phyloP scores from a whole-genome alignment of 345 rosid genomes.

The Gossypium rotundifolium region DNA sequence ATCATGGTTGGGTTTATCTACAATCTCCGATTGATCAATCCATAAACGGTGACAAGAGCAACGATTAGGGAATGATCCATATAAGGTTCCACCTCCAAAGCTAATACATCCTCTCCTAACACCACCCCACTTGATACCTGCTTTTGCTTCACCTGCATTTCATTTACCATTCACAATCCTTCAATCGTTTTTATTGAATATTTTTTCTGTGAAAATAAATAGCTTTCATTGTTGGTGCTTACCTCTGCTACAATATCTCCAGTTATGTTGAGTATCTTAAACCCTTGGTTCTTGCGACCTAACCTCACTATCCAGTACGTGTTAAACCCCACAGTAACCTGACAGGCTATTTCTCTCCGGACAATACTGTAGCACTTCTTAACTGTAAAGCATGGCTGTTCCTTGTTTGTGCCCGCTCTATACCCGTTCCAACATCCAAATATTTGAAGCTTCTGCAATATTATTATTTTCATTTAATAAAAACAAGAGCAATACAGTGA shows the following conservation, averaged over 20 bases:
- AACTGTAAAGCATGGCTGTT: constrained; percentile 33
- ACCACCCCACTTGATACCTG: constrained; percentile 33
- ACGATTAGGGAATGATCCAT: constrained; percentile 45
- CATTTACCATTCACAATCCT: not conserved
- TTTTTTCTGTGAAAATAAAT: not conserved
- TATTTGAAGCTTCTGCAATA: constrained; percentile 27
- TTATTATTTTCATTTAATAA: not conserved
- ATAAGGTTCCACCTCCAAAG: constrained; percentile 47
- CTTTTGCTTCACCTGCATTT: constrained; percentile 38
- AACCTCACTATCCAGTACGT: constrained; percentile 18
- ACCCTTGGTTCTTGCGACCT: constrained; percentile 16
- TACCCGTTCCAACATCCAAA: constrained; percentile 39
- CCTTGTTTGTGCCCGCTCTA: constrained; percentile 10
- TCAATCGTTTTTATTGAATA: no score
- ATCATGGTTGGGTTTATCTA: not conserved
- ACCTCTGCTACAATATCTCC: constrained; percentile 46
- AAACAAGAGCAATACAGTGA: not conserved
- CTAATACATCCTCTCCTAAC: constrained; percentile 48
- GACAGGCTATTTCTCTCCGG: constrained; percentile 14
- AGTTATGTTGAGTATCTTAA: constrained; percentile 25
- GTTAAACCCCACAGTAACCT: constrained; percentile 20
- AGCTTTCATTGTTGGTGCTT: not conserved
- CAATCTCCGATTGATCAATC: constrained; percentile 30
- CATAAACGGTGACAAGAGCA: constrained; percentile 41
- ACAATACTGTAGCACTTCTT: constrained; percentile 23